phyloP scores from a whole-genome alignment of 2,329 filamentous ascomycete genomes.

The Coniosporium uncinatum region DNA sequence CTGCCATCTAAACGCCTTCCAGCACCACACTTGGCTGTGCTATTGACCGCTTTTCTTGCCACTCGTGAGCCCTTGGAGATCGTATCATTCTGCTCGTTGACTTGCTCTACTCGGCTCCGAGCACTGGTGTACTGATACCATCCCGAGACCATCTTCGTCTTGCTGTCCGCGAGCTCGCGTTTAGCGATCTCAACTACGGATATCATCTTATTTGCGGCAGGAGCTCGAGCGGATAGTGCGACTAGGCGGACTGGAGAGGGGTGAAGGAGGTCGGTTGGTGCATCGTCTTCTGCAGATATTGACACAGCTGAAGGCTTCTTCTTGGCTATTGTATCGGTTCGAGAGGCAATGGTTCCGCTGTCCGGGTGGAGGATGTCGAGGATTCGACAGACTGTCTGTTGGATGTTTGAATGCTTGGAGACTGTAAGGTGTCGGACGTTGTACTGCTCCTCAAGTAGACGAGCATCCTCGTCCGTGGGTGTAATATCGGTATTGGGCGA shows the following conservation, averaged over 20 bases:
- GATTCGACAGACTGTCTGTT: too few relatives aligned
- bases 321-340: too few relatives aligned
- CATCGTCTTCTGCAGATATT: not conserved
- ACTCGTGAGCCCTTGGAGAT: too few relatives aligned
- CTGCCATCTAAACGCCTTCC: not conserved
- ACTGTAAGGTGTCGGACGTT: too few relatives aligned
- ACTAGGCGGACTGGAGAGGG: constrained; percentile 1
- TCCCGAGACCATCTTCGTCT: not conserved
- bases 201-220: constrained; percentile 6
- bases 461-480: too few relatives aligned
- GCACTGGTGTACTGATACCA: constrained; percentile 6
- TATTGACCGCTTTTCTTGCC: too few relatives aligned
- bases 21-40: not conserved
- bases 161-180: constrained; percentile 1
- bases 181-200: constrained; percentile 9
- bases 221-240: constrained; percentile 5
- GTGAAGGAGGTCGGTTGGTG: not conserved
- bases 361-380: too few relatives aligned
- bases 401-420: too few relatives aligned
- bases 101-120: constrained; percentile 5
- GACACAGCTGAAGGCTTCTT: not conserved
- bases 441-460: too few relatives aligned
- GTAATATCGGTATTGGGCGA: too few relatives aligned
- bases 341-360: too few relatives aligned
- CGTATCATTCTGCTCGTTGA: not conserved